Evolutionary conservation across 139 green algal genomes (phyloP).

Genomic region (Ettlia oleoabundans): DNA sequence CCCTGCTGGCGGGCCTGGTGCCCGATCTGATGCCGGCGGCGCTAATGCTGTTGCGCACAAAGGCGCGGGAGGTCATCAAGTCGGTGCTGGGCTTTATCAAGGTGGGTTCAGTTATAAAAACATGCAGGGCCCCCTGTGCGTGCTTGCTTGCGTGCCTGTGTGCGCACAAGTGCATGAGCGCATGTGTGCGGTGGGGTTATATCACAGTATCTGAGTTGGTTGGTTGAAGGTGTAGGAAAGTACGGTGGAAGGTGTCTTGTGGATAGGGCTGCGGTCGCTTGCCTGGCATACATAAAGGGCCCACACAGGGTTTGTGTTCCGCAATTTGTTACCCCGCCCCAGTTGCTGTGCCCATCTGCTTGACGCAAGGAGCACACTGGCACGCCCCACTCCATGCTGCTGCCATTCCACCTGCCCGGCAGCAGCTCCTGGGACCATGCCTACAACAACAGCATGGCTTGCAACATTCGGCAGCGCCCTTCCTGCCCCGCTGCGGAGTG

Average conservation of each 20-base stretch:
- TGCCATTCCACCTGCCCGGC: background rate
- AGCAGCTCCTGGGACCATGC: background rate
- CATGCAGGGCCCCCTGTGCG: background rate
- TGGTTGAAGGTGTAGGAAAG: no score
- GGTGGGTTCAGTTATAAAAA: conserved; percentile 57
- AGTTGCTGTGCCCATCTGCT: no score
- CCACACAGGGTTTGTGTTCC: no score
- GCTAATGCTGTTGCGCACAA: conserved; percentile 85
- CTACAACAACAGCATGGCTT: conserved; percentile 20
- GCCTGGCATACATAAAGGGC: no score
- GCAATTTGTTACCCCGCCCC: background rate
- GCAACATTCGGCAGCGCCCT: conserved; percentile 17
- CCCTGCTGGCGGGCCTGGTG: conserved; percentile 60
- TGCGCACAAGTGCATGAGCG: no score
- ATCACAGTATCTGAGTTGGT: no score
- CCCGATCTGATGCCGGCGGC: conserved; percentile 81
- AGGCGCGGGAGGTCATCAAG: conserved; percentile 92
- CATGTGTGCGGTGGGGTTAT: no score
- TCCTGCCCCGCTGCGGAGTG: conserved; percentile 4
- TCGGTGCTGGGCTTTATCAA: conserved; percentile 94
- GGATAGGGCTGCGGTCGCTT: no score
- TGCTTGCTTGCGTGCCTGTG: background rate
- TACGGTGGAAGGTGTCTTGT: no score
- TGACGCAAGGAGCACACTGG: background rate
- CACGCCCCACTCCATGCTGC: background rate